Evolutionary conservation across 768 basidiomycete species (phyloP).

Genomic region (Suillus americanus): DNA sequence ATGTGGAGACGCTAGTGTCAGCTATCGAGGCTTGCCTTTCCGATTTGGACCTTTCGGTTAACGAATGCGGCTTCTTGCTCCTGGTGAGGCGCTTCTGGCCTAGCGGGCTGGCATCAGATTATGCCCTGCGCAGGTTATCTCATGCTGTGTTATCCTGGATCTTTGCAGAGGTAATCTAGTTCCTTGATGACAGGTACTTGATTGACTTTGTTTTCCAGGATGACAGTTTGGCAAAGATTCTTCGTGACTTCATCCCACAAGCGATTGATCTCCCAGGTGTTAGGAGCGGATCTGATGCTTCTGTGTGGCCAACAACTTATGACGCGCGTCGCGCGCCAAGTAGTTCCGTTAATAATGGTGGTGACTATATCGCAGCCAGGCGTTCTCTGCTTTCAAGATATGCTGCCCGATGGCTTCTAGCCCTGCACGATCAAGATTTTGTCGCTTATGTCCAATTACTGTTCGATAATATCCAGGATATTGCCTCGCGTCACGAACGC

Average conservation of each 20-base stretch:
- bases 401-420: slow-evolving; percentile 65
- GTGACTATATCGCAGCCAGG: slow-evolving; percentile 67
- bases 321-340: slow-evolving; percentile 33
- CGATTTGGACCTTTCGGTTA: slow-evolving; percentile 70
- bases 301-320: slow-evolving; percentile 54
- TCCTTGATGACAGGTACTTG: background rate
- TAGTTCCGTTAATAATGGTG: slow-evolving; percentile 55
- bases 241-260: slow-evolving; percentile 66
- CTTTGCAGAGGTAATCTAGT: slow-evolving; percentile 57
- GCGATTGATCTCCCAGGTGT: slow-evolving; percentile 64
- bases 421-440: slow-evolving; percentile 63
- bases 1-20: slow-evolving; percentile 71
- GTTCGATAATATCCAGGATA: slow-evolving; percentile 53
- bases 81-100: slow-evolving; percentile 75
- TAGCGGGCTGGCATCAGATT: slow-evolving; percentile 68
- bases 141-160: slow-evolving; percentile 67
- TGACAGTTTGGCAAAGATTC: slow-evolving; percentile 60
- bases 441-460: slow-evolving; percentile 50
- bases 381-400: slow-evolving; percentile 54
- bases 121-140: slow-evolving; percentile 62
- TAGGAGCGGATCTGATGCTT: slow-evolving; percentile 40
- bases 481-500: slow-evolving; percentile 26
- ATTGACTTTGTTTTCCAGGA: slow-evolving; percentile 44
- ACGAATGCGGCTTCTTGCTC: slow-evolving; percentile 72
- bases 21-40: slow-evolving; percentile 69